phyloP scores from a whole-genome alignment of 352 stramenopile genomes.

The Phytophthora colocasiae region DNA sequence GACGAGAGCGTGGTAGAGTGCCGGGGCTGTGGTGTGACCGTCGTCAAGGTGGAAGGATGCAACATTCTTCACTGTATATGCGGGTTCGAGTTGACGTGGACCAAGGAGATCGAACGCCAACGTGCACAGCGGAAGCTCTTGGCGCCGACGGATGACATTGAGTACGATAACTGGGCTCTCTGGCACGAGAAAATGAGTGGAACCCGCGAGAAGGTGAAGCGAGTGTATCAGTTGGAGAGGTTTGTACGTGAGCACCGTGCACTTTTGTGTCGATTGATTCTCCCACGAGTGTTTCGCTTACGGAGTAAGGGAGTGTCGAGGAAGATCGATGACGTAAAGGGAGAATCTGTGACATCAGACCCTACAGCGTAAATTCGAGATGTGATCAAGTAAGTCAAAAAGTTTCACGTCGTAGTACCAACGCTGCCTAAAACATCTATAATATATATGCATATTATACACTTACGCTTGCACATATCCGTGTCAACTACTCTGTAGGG shows the following conservation, averaged over 20 bases:
- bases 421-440: no score
- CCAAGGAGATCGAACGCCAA: constrained; percentile 54
- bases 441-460: no score
- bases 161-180: constrained; percentile 38
- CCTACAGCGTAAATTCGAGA: no score
- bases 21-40: constrained; percentile 56
- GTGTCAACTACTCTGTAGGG: no score
- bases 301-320: no score
- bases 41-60: constrained; percentile 74
- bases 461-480: no score
- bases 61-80: constrained; percentile 60
- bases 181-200: constrained; percentile 39
- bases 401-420: no score
- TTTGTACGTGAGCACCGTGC: constrained; percentile 43
- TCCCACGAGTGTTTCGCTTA: constrained; percentile 28
- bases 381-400: no score
- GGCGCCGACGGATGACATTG: constrained; percentile 34
- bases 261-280: constrained; percentile 37
- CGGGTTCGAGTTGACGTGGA: constrained; percentile 60
- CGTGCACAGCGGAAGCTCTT: constrained; percentile 57
- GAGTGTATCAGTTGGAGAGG: no score
- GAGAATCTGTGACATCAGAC: no score
- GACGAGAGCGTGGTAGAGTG: constrained; percentile 64
- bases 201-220: constrained; percentile 35
- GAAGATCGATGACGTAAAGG: no score